Evolutionary conservation across 1,139 yeast species (phyloP).

Genomic region (Hemisphaericaspora subhashii): DNA sequence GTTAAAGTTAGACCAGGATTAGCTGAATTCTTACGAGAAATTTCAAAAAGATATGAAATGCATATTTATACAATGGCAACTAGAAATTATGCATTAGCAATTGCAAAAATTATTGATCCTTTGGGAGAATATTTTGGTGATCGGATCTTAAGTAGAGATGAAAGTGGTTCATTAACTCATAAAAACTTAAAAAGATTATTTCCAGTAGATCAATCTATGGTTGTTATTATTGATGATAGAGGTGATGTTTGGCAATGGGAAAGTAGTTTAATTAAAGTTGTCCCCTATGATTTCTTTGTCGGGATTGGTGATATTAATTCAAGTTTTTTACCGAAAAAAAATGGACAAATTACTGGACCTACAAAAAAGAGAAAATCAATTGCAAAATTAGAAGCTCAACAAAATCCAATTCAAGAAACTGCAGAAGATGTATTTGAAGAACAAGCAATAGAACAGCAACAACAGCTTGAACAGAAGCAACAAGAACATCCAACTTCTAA

Average conservation of each 20-base stretch:
- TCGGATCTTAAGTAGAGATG: conserved; percentile 88
- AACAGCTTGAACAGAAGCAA: not conserved
- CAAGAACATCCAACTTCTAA: conserved; percentile 22
- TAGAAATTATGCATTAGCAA: conserved; percentile 84
- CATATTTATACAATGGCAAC: conserved; percentile 99
- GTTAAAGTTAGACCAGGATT: conserved; percentile 92
- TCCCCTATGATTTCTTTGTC: conserved; percentile 93
- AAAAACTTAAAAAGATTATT: conserved; percentile 85
- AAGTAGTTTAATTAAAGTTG: conserved; percentile 83
- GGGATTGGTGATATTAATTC: conserved; percentile 98
- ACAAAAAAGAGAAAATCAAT: conserved; percentile 60
- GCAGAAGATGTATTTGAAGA: conserved; percentile 10
- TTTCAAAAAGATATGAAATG: conserved; percentile 73
- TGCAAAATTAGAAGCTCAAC: conserved; percentile 45
- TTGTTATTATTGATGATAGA: conserved; percentile 92
- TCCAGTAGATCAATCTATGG: conserved; percentile 97
- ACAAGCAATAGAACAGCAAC: conserved; percentile 1
- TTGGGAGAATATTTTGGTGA: conserved; percentile 84
- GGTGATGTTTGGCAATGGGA: conserved; percentile 99
- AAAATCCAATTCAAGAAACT: conserved; percentile 8
- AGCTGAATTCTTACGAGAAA: conserved; percentile 61
- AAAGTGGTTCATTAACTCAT: conserved; percentile 88
- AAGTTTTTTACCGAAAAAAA: conserved; percentile 82
- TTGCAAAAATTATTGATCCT: conserved; percentile 91
- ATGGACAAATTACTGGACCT: conserved; percentile 69